Conservation (phyloP, 2,329 filamentous ascomycete genomes). For the Cladophialophora yegresii region DNA sequence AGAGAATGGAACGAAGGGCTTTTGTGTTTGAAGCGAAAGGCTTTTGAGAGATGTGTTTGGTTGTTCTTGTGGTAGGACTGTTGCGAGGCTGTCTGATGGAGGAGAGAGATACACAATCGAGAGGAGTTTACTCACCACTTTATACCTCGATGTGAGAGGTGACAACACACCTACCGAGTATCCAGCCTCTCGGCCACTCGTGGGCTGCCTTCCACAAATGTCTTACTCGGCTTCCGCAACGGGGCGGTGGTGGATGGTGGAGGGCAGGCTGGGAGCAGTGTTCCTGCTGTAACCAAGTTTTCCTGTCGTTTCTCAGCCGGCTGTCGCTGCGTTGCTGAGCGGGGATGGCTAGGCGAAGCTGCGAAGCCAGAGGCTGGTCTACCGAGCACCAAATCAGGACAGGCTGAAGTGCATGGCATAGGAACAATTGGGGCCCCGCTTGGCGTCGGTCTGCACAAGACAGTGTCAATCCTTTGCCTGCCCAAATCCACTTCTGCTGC, state of each 20-base stretch:
- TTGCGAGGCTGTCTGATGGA: conserved; percentile 12
- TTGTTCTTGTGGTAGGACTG: background rate
- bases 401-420: background rate
- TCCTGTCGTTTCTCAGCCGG: conserved; percentile 8
- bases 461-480: background rate
- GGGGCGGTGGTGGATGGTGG: background rate
- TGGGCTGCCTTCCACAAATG: background rate
- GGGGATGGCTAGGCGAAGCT: background rate
- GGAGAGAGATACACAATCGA: background rate
- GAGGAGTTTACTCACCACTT: conserved; percentile 9
- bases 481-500: background rate
- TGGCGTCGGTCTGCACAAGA: background rate
- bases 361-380: background rate
- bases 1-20: conserved; percentile 14
- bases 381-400: background rate
- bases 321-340: background rate
- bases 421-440: background rate
- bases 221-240: background rate
- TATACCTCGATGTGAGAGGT: conserved; percentile 6
- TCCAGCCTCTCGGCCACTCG: background rate
- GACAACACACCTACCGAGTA: background rate
- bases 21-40: conserved; percentile 9
- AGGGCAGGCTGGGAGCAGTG: background rate
- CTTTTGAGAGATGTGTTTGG: background rate
- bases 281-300: conserved; percentile 1